Conservation (phyloP, 208 protist genomes). For the Leishmania amazonensis region DNA sequence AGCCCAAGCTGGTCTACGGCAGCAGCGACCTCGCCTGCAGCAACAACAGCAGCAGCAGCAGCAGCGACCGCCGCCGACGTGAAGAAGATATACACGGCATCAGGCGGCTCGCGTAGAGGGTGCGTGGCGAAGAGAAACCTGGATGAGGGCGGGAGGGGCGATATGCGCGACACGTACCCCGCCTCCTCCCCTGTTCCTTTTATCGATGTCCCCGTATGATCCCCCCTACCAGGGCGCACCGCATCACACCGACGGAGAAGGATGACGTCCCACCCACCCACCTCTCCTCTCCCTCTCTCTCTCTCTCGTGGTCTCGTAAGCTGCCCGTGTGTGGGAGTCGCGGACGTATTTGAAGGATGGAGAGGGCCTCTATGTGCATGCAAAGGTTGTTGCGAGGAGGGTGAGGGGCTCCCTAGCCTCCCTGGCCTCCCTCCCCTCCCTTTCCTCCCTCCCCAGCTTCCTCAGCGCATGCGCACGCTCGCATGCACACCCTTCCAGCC, state of each 20-base stretch:
- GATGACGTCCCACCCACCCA: not conserved
- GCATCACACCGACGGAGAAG: not conserved
- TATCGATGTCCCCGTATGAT: not conserved
- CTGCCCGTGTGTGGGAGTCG: not conserved
- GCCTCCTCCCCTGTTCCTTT: not conserved
- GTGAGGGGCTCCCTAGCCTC: not conserved
- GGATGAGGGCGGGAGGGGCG: not conserved
- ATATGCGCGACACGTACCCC: not conserved
- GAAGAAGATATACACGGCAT: not conserved
- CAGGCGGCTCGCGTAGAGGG: not conserved
- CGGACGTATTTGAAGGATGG: not conserved
- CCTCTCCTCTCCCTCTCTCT: not conserved
- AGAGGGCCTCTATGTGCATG: not conserved
- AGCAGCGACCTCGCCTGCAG: constrained; percentile 1
- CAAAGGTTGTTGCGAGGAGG: not conserved
- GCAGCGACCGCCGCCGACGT: not conserved
- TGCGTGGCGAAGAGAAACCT: not conserved
- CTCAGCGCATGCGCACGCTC: too few relatives aligned
- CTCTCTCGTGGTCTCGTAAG: not conserved
- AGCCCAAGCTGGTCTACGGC: constrained; percentile 8
- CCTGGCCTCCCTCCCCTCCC: not conserved
- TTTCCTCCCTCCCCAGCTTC: not conserved
- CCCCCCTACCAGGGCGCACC: not conserved
- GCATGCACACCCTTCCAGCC: too few relatives aligned
- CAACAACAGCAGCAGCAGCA: not conserved